Evolutionary conservation across 768 basidiomycete genomes (phyloP), one percentile per base, ranked within the genome.

Genomic region (Mycena vulgaris): DNA sequence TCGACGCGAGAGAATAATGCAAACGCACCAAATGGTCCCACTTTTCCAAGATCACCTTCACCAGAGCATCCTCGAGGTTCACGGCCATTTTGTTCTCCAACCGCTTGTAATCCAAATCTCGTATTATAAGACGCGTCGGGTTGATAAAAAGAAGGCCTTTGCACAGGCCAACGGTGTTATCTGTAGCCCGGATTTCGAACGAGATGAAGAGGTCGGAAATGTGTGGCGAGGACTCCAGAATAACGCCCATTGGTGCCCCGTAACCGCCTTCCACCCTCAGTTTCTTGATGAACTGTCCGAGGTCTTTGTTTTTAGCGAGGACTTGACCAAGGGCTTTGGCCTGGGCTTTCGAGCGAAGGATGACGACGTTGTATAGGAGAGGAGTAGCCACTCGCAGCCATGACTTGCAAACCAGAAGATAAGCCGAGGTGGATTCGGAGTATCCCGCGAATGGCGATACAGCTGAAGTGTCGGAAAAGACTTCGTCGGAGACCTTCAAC

Each of bases 311-410:
- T 40, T 40, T 40, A 6, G 7, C 4, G 10, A 40, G 39, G 13
- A 14, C 39, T 14, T 19, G 39, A 40, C 39, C 39, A 14, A 40
- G 39, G 4, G 39, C 39, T 14, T 40, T 11, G 4, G 39, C 39
- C 39, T 40, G 39, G n/a, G 42, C 42, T 10, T 45, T 45, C n/a
- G n/a, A 45, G 21, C 75, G 76, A 0, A 77, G 57, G 8, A 77
- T 64, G 16, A 77, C 74, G 5, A 72, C 70, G 33, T 74, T 40
- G 62, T 78, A 78, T 31, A 78, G 73, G 11, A 76, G 67, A 9
- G 75, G 75, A 0, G 74, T 78, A 10, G 70, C 68, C n/a, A 76
- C 73, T 33, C 75, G 74, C 14, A 75, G 72, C 77, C 77, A 78
- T 28, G 62, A 48, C 42, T 76, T 78, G 52, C 68, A 75, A 3